These are phyloP conservation scores for Truncatella angustata DNA, from an alignment of 2,329 filamentous ascomycete species.

Conservation along the genomic window DNA sequence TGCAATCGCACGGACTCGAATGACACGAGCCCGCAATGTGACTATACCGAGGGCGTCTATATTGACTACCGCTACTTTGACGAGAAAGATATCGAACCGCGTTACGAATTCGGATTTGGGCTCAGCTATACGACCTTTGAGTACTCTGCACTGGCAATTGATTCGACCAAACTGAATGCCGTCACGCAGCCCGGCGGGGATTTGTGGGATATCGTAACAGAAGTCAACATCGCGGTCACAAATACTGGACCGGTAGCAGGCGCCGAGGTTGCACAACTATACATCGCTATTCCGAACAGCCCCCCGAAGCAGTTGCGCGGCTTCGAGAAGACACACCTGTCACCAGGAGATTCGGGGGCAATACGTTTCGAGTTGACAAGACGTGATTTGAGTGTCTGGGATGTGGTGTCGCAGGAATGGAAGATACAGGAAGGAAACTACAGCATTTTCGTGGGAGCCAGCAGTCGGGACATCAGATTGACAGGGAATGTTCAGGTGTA, in stretches of 20 bases:
- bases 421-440: conserved; percentile 44
- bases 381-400: conserved; percentile 66
- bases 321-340: conserved; percentile 57
- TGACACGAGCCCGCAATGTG: conserved; percentile 57
- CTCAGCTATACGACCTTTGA: conserved; percentile 54
- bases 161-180: conserved; percentile 30
- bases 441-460: conserved; percentile 41
- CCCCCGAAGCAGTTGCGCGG: conserved; percentile 62
- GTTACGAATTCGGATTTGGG: conserved; percentile 56
- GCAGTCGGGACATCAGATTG: conserved; percentile 43
- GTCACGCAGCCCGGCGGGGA: conserved; percentile 44
- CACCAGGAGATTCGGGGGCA: conserved; percentile 43
- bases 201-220: conserved; percentile 63
- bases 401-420: conserved; percentile 61
- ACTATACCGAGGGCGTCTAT: conserved; percentile 55
- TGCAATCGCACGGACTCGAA: conserved; percentile 35
- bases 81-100: conserved; percentile 39
- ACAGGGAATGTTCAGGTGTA: conserved; percentile 29
- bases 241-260: conserved; percentile 59
- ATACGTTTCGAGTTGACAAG: conserved; percentile 55
- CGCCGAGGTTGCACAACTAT: conserved; percentile 55
- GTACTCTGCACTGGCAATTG: conserved; percentile 41
- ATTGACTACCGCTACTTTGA: conserved; percentile 57
- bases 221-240: conserved; percentile 55
- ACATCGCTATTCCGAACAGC: conserved; percentile 58